phyloP scores from a whole-genome alignment of 1,139 yeast species.

The Geotrichum restrictum region DNA sequence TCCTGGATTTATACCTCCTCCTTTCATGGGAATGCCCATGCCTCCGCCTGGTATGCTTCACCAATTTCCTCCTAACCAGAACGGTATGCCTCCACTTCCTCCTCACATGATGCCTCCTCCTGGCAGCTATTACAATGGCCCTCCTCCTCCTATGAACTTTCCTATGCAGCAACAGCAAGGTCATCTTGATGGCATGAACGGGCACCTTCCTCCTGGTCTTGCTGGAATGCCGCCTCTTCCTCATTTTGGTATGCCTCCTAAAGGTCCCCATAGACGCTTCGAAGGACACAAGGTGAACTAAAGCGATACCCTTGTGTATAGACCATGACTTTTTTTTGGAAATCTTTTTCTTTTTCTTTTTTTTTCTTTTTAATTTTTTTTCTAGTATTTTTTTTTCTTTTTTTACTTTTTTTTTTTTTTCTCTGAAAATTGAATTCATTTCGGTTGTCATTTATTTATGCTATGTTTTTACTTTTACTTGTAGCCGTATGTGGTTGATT shows the following conservation, averaged over 20 bases:
- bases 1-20: slow-evolving; percentile 16
- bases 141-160: slow-evolving; percentile 12
- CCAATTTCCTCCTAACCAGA: slow-evolving; percentile 11
- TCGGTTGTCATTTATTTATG: background rate
- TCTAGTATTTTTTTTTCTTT: background rate
- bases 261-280: slow-evolving; percentile 13
- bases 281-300: slow-evolving; percentile 11
- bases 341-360: slow-evolving; percentile 1
- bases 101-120: slow-evolving; percentile 16
- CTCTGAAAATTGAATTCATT: no score
- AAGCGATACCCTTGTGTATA: background rate
- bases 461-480: background rate
- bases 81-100: slow-evolving; percentile 16
- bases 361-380: slow-evolving; percentile 1
- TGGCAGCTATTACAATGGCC: slow-evolving; percentile 9
- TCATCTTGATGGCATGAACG: slow-evolving; percentile 12
- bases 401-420: slow-evolving; percentile 1
- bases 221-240: slow-evolving; percentile 26
- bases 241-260: slow-evolving; percentile 19
- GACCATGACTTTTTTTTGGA: background rate
- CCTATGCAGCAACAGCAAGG: slow-evolving; percentile 14
- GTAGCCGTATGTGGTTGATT: no score
- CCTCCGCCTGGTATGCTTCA: slow-evolving; percentile 14
- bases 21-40: slow-evolving; percentile 13
- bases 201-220: slow-evolving; percentile 20